These are phyloP conservation scores for Musa balbisiana DNA, from an alignment of 202 grass and related monocot genomes.

Conservation along the genomic window DNA sequence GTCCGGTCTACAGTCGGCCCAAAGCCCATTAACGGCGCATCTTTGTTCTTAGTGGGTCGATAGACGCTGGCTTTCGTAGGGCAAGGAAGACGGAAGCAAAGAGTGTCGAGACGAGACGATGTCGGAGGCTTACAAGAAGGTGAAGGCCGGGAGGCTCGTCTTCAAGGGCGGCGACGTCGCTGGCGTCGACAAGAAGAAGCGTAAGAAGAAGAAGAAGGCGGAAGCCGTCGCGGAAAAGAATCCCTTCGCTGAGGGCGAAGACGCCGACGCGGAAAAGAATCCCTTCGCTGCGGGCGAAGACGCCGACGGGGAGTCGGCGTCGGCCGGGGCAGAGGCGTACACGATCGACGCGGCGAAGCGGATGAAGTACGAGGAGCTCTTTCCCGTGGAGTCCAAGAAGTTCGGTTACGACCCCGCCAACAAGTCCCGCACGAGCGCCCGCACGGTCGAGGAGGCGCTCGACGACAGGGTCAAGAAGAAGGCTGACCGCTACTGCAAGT, in stretches of 20 bases:
- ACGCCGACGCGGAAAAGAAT: background rate
- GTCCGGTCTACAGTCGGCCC: too few relatives aligned
- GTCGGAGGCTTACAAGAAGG: conserved; percentile 79
- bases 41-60: too few relatives aligned
- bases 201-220: conserved; percentile 54
- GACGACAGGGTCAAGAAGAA: conserved; percentile 97
- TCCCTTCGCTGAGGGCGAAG: conserved; percentile 11
- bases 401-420: conserved; percentile 84
- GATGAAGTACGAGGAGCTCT: conserved; percentile 97
- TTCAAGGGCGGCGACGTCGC: conserved; percentile 98
- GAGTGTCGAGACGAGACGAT: conserved; percentile 21
- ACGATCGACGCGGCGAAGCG: conserved; percentile 96
- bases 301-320: background rate
- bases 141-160: conserved; percentile 70
- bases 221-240: conserved; percentile 22
- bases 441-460: conserved; percentile 71
- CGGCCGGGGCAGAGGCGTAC: conserved; percentile 50
- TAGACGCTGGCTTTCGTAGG: too few relatives aligned
- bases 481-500: conserved; percentile 99
- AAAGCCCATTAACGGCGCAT: too few relatives aligned
- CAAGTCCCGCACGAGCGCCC: conserved; percentile 39
- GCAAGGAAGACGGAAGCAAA: too few relatives aligned
- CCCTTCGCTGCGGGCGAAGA: conserved; percentile 15
- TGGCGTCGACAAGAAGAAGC: conserved; percentile 67
- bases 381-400: conserved; percentile 88